A percentile compares a stretch with the other conserved stretches of the same genome.
phyloP scores from a whole-genome alignment of 306 rosid species.

The Cicer arietinum region DNA sequence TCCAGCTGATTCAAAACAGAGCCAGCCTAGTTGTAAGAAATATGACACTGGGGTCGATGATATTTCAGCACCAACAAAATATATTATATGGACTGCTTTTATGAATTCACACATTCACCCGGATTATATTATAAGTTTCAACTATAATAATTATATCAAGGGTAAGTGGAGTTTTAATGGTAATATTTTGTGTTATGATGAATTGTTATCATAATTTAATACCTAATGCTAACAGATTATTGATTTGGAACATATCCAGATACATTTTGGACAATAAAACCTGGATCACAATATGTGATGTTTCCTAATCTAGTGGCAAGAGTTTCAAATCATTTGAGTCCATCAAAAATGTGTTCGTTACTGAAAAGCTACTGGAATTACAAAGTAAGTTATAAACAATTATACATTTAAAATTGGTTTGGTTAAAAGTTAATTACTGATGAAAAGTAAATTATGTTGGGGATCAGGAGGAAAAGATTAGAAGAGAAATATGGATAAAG shows the following conservation, averaged over 20 bases:
- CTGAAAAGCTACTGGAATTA: slow-evolving; percentile 42
- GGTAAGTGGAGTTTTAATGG: neutral
- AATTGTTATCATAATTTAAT: no score
- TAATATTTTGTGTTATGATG: neutral
- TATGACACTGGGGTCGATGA: slow-evolving; percentile 64
- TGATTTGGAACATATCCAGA: slow-evolving; percentile 46
- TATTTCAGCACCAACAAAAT: slow-evolving; percentile 45
- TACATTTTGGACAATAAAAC: slow-evolving; percentile 4
- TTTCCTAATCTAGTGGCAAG: slow-evolving; percentile 50
- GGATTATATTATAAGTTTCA: slow-evolving; percentile 56
- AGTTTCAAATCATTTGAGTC: slow-evolving; percentile 47
- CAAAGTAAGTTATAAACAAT: slow-evolving; percentile 46
- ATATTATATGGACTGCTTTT: slow-evolving; percentile 58
- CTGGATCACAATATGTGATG: slow-evolving; percentile 37
- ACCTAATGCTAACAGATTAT: neutral
- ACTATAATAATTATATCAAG: slow-evolving; percentile 13
- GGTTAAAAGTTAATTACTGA: slow-evolving; percentile 8
- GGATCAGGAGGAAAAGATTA: slow-evolving; percentile 50
- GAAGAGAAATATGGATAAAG: slow-evolving; percentile 39
- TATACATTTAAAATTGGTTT: neutral
- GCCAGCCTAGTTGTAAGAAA: slow-evolving; percentile 50
- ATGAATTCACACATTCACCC: slow-evolving; percentile 65
- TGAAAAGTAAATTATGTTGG: slow-evolving; percentile 15
- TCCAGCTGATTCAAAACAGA: slow-evolving; percentile 54
- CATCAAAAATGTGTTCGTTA: slow-evolving; percentile 49